These are phyloP conservation scores for Pseudocercospora eumusae DNA, from an alignment of 2,329 filamentous ascomycete genomes.

Conservation along the genomic window DNA sequence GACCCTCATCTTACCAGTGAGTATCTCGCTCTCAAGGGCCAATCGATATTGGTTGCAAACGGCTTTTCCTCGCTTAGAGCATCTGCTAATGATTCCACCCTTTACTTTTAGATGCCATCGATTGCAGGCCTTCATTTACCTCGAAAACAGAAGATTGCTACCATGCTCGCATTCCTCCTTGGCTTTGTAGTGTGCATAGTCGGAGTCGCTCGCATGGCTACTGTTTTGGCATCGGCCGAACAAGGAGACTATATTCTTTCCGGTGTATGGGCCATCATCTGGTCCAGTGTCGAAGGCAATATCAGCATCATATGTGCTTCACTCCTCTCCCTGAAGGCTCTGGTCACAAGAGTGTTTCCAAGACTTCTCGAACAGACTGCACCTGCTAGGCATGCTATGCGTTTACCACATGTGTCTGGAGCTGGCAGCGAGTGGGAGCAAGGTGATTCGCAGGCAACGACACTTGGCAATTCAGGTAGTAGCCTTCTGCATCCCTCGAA, in stretches of 20 bases:
- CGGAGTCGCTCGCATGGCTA: slow-evolving; percentile 31
- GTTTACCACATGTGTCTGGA: slow-evolving; percentile 12
- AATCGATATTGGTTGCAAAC: too few relatives aligned
- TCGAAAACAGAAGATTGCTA: slow-evolving; percentile 44
- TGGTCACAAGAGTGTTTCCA: slow-evolving; percentile 43
- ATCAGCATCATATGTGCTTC: slow-evolving; percentile 50
- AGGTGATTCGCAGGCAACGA: slow-evolving; percentile 10
- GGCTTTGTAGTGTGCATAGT: slow-evolving; percentile 42
- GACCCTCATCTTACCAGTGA: slow-evolving; percentile 49
- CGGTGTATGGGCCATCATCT: slow-evolving; percentile 45
- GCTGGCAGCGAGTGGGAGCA: slow-evolving; percentile 11
- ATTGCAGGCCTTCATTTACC: slow-evolving; percentile 46
- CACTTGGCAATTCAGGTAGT: slow-evolving; percentile 1
- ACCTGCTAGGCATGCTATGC: slow-evolving; percentile 27
- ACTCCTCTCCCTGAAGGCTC: slow-evolving; percentile 47
- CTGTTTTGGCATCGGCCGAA: slow-evolving; percentile 27
- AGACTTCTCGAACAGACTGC: slow-evolving; percentile 32
- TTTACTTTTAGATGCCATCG: too few relatives aligned
- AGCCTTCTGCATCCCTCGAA: not conserved
- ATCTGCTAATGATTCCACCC: too few relatives aligned
- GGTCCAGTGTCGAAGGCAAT: slow-evolving; percentile 48
- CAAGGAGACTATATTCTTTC: slow-evolving; percentile 35
- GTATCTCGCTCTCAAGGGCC: too few relatives aligned
- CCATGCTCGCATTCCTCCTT: slow-evolving; percentile 49
- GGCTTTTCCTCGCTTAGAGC: too few relatives aligned